Evolutionary conservation across 495 filamentous ascomycete genomes (phyloP).

Genomic region (Penicillium macrosclerotiorum): DNA sequence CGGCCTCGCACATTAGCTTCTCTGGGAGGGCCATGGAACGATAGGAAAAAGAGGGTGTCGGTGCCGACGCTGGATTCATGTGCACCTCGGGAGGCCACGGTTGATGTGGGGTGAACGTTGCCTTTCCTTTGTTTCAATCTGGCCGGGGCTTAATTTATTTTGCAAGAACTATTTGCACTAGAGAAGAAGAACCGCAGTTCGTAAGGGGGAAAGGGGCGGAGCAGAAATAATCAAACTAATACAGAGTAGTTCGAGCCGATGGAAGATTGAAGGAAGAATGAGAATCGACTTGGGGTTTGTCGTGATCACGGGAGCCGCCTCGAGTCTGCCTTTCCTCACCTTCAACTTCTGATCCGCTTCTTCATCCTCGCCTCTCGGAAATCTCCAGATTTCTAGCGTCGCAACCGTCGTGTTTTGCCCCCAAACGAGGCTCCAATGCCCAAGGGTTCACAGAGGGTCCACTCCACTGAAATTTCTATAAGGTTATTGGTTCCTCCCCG

Average conservation of each 20-base stretch:
- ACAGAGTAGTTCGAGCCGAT: no score
- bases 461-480: conserved; percentile 1
- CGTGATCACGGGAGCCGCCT: no score
- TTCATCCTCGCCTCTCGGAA: not conserved
- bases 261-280: no score
- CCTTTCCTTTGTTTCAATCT: not conserved
- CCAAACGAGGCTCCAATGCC: not conserved
- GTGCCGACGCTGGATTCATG: conserved; percentile 1
- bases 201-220: not conserved
- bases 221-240: no score
- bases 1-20: not conserved
- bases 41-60: not conserved
- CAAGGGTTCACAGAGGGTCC: conserved; percentile 1
- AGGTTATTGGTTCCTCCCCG: conserved; percentile 17
- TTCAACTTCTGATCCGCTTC: not conserved
- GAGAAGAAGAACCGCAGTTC: not conserved
- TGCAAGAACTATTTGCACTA: not conserved
- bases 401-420: not conserved
- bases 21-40: not conserved
- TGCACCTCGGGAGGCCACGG: not conserved
- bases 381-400: no score
- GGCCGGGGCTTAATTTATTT: not conserved
- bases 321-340: not conserved
- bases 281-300: no score
- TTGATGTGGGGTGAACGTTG: not conserved